phyloP scores from a whole-genome alignment of 1,284 basidiomycete genomes.

The Cystobasidium pallidum region DNA sequence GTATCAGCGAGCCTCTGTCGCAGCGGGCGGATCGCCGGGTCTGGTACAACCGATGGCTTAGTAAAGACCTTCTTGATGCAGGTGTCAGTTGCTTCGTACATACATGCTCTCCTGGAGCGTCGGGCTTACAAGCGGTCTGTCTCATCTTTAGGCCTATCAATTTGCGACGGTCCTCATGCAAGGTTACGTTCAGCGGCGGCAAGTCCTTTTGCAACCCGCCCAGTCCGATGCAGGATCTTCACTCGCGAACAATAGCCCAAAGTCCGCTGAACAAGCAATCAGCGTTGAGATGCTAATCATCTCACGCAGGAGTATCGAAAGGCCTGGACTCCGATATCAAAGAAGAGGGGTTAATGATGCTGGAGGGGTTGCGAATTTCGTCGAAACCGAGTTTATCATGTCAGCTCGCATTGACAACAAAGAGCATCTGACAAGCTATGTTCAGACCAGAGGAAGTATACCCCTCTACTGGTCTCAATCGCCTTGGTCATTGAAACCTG shows the following conservation, averaged over 20 bases:
- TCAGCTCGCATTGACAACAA: constrained; percentile 66
- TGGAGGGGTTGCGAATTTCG: constrained; percentile 63
- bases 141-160: constrained; percentile 64
- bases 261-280: constrained; percentile 10
- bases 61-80: constrained; percentile 62
- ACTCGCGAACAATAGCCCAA: constrained; percentile 11
- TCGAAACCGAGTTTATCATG: constrained; percentile 66
- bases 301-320: constrained; percentile 60
- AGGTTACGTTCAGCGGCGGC: constrained; percentile 71
- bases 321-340: constrained; percentile 63
- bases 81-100: constrained; percentile 55
- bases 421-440: constrained; percentile 78
- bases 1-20: constrained; percentile 75
- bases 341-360: constrained; percentile 61
- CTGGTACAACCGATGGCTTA: constrained; percentile 87
- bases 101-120: constrained; percentile 48
- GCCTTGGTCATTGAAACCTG: constrained; percentile 75
- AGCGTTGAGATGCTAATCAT: constrained; percentile 59
- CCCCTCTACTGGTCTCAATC: constrained; percentile 54
- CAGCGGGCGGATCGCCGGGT: constrained; percentile 77
- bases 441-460: constrained; percentile 89
- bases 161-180: constrained; percentile 87
- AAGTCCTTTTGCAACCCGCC: constrained; percentile 68
- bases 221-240: constrained; percentile 2
- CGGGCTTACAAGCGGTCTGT: background rate